Conservation (phyloP, 2,329 filamentous ascomycete genomes). For the Westerdykella ornata region DNA sequence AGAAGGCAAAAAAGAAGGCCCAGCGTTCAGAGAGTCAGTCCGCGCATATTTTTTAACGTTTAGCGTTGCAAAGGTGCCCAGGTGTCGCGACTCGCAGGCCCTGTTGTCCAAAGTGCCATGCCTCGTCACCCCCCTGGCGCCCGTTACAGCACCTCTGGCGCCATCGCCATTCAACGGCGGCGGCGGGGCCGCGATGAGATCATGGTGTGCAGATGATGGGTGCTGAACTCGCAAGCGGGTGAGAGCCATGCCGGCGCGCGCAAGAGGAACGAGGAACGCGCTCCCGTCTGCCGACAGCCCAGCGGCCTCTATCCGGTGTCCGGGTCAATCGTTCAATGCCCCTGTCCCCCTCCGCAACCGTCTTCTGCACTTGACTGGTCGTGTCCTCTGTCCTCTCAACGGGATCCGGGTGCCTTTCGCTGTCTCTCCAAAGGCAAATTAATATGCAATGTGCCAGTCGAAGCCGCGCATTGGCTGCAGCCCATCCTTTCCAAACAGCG, state of each 20-base stretch:
- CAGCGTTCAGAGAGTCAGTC: neutral
- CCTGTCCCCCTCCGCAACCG: neutral
- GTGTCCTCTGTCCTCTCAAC: too few relatives aligned
- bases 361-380: too few relatives aligned
- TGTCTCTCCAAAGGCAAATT: conserved; percentile 2
- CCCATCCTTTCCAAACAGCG: conserved; percentile 1
- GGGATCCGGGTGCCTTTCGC: neutral
- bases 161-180: conserved; percentile 1
- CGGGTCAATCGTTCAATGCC: conserved; percentile 6
- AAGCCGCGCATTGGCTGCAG: conserved; percentile 8
- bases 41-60: too few relatives aligned
- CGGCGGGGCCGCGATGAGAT: neutral
- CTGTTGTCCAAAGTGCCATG: neutral
- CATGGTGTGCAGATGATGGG: neutral
- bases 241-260: conserved; percentile 2
- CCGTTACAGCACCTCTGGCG: neutral
- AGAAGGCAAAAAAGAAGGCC: conserved; percentile 7
- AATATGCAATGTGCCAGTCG: conserved; percentile 11
- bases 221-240: neutral
- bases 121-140: neutral
- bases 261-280: conserved; percentile 4
- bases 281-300: conserved; percentile 13
- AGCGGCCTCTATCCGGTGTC: conserved; percentile 9
- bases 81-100: neutral
- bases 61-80: too few relatives aligned